These are phyloP conservation scores for Biancaea sappan DNA, from an alignment of 306 rosid species.

Conservation along the genomic window DNA sequence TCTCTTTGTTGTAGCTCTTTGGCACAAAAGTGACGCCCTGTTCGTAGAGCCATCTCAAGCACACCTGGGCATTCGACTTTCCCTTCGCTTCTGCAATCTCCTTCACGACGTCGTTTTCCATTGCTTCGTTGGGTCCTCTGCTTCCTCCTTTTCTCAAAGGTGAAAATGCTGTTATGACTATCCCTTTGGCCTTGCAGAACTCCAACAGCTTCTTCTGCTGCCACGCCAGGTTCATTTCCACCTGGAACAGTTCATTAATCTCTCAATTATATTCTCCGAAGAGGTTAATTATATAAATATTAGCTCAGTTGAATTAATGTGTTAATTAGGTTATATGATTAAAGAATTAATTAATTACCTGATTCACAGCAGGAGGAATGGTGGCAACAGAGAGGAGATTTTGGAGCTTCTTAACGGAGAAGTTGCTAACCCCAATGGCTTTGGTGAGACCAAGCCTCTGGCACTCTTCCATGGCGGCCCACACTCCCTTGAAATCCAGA, in stretches of 20 bases:
- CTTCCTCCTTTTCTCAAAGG: slow-evolving; percentile 60
- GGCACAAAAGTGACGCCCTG: slow-evolving; percentile 52
- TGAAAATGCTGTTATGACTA: slow-evolving; percentile 58
- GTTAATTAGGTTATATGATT: too few relatives aligned
- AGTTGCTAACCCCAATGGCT: slow-evolving; percentile 63
- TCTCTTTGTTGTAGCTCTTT: slow-evolving; percentile 59
- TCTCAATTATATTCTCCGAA: too few relatives aligned
- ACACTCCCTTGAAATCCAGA: slow-evolving; percentile 53
- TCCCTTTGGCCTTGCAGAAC: slow-evolving; percentile 51
- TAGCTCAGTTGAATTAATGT: too few relatives aligned
- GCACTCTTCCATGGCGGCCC: slow-evolving; percentile 53
- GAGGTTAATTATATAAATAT: too few relatives aligned
- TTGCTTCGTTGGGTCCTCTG: slow-evolving; percentile 51
- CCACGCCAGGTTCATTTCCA: slow-evolving; percentile 73
- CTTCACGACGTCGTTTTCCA: slow-evolving; percentile 54
- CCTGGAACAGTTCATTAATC: too few relatives aligned
- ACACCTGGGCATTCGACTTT: slow-evolving; percentile 55
- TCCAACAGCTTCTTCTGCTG: slow-evolving; percentile 60
- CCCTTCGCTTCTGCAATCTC: slow-evolving; percentile 51
- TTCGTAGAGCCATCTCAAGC: slow-evolving; percentile 59
- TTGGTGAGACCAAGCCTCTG: slow-evolving; percentile 48
- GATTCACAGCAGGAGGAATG: slow-evolving; percentile 46
- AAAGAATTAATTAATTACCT: too few relatives aligned
- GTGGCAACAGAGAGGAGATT: slow-evolving; percentile 39
- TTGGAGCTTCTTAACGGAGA: slow-evolving; percentile 51